Conservation (phyloP, 768 basidiomycete species). For the Xerocomus potaroensis region DNA sequence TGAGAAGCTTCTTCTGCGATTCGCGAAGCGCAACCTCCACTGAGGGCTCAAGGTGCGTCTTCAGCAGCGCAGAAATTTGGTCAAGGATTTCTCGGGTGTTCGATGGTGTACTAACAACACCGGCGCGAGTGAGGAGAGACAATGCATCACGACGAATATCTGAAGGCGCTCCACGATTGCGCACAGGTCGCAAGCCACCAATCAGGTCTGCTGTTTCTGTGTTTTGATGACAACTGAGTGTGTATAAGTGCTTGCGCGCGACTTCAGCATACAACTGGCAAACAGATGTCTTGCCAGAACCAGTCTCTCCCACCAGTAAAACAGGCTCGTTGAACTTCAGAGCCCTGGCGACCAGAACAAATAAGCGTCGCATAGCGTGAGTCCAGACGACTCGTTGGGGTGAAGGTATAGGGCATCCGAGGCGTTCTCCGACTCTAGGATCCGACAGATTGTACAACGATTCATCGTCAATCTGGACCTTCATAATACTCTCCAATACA, state of each 20-base stretch:
- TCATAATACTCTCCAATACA: conserved; percentile 86
- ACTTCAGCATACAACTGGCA: conserved; percentile 85
- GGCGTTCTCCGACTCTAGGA: conserved; percentile 41
- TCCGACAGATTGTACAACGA: conserved; percentile 59
- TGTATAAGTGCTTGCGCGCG: conserved; percentile 53
- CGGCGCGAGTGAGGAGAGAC: conserved; percentile 39
- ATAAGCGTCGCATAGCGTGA: conserved; percentile 84
- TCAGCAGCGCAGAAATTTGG: conserved; percentile 22
- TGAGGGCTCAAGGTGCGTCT: conserved; percentile 28
- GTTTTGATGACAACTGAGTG: conserved; percentile 95
- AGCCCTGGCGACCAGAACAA: conserved; percentile 79
- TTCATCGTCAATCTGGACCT: conserved; percentile 73
- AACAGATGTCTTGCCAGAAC: conserved; percentile 95
- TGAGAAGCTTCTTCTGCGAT: conserved; percentile 42
- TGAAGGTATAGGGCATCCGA: conserved; percentile 52
- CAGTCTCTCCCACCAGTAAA: conserved; percentile 94
- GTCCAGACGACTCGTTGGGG: conserved; percentile 79
- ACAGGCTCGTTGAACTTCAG: conserved; percentile 91
- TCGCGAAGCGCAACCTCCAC: conserved; percentile 34
- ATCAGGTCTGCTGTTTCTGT: conserved; percentile 97
- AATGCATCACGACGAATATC: conserved; percentile 45
- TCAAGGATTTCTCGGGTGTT: conserved; percentile 26
- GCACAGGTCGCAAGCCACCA: conserved; percentile 84
- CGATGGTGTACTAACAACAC: conserved; percentile 26
- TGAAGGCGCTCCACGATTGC: conserved; percentile 60